These are phyloP conservation scores for Candida tallmaniae DNA, from an alignment of 805 yeast species.

Conservation along the genomic window DNA sequence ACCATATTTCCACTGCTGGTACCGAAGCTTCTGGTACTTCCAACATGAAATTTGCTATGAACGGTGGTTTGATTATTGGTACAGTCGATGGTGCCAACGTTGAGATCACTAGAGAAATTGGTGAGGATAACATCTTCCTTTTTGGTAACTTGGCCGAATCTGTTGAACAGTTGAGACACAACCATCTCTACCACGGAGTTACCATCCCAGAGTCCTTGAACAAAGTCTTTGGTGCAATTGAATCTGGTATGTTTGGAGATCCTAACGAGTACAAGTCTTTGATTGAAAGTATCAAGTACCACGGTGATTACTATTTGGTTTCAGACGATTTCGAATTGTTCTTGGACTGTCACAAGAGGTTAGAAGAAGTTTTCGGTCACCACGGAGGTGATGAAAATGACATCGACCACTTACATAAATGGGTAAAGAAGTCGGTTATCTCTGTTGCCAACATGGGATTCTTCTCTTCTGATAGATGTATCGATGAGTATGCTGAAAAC, in stretches of 20 bases:
- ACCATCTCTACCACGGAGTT: slow-evolving; percentile 61
- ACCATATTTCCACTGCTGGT: slow-evolving; percentile 95
- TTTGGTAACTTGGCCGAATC: slow-evolving; percentile 89
- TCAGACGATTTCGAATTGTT: slow-evolving; percentile 87
- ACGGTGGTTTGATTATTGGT: slow-evolving; percentile 92
- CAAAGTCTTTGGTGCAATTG: slow-evolving; percentile 63
- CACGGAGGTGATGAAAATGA: slow-evolving; percentile 38
- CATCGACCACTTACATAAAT: slow-evolving; percentile 52
- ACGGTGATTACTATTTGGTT: slow-evolving; percentile 85
- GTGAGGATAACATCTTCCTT: slow-evolving; percentile 87
- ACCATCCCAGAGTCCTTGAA: slow-evolving; percentile 55
- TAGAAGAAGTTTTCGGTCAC: slow-evolving; percentile 64
- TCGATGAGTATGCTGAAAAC: slow-evolving; percentile 85
- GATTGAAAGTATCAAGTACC: slow-evolving; percentile 62
- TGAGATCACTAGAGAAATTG: slow-evolving; percentile 89
- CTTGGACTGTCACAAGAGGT: slow-evolving; percentile 71
- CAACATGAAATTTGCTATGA: slow-evolving; percentile 91
- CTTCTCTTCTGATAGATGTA: slow-evolving; percentile 86
- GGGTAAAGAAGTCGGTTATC: slow-evolving; percentile 73
- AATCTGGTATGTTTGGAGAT: slow-evolving; percentile 68
- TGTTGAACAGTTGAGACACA: slow-evolving; percentile 78
- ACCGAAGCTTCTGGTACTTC: slow-evolving; percentile 97
- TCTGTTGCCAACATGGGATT: slow-evolving; percentile 93
- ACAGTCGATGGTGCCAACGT: slow-evolving; percentile 97
- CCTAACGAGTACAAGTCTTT: slow-evolving; percentile 61